A percentile compares a stretch with the other conserved stretches of the same genome.
Conservation (phyloP, 192 early-diverging fungal species). For the Gigaspora rosea region DNA sequence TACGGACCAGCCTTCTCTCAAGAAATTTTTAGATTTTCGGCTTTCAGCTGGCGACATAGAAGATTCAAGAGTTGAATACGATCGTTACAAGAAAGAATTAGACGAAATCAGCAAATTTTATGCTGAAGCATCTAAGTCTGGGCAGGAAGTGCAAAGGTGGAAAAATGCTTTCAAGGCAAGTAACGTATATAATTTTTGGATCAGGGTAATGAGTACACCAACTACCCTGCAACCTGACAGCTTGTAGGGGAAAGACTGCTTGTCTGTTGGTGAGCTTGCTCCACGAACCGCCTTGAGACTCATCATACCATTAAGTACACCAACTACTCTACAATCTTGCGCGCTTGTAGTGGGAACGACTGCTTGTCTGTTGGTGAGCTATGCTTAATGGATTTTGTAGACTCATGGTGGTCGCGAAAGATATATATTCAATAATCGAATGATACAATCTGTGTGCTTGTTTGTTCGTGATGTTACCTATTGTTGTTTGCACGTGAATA, state of each 20-base stretch:
- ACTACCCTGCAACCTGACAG: slow-evolving; percentile 20
- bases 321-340: not conserved
- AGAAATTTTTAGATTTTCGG: slow-evolving; percentile 34
- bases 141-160: slow-evolving; percentile 28
- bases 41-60: slow-evolving; percentile 30
- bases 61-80: slow-evolving; percentile 17
- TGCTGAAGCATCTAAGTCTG: slow-evolving; percentile 26
- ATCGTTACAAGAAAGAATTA: slow-evolving; percentile 20
- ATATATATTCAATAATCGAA: not conserved
- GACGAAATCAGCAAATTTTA: slow-evolving; percentile 28
- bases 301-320: slow-evolving; percentile 15
- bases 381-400: slow-evolving; percentile 26
- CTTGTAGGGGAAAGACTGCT: slow-evolving; percentile 21
- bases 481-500: slow-evolving; percentile 11
- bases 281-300: slow-evolving; percentile 15
- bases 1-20: slow-evolving; percentile 31
- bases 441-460: slow-evolving; percentile 24
- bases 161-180: slow-evolving; percentile 35
- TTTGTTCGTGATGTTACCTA: slow-evolving; percentile 31
- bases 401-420: slow-evolving; percentile 24
- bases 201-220: slow-evolving; percentile 20
- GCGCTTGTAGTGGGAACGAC: slow-evolving; percentile 17
- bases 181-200: not conserved
- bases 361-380: slow-evolving; percentile 16
- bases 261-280: slow-evolving; percentile 23